Conservation (phyloP, 805 yeast species). For the Blastobotrys peoriensis region DNA sequence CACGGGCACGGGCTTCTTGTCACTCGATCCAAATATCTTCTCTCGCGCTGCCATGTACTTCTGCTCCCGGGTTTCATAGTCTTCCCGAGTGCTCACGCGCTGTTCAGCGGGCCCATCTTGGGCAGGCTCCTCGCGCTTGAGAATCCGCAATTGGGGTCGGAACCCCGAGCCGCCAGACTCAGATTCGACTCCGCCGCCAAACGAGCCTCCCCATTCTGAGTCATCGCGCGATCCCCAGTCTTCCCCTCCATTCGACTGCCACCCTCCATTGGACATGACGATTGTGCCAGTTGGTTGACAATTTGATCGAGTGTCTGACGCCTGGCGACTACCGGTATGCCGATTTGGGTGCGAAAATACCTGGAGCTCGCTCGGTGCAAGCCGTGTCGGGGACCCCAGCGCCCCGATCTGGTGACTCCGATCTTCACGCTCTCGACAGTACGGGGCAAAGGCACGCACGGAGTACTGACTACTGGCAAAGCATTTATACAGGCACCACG, state of each 20-base stretch:
- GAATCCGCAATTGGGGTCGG: slow-evolving; percentile 17
- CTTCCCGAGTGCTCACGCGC: slow-evolving; percentile 3
- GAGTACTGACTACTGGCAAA: too few species aligned
- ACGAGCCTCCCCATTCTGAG: not conserved
- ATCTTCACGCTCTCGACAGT: too few species aligned
- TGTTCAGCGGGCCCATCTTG: not conserved
- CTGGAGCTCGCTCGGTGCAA: too few species aligned
- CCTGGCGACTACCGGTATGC: too few species aligned
- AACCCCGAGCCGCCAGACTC: slow-evolving; percentile 2
- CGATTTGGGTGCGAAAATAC: too few species aligned
- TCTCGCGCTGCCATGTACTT: slow-evolving; percentile 12
- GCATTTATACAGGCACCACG: too few species aligned
- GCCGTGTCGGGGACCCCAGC: too few species aligned
- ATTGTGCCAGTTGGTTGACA: too few species aligned
- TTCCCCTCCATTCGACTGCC: not conserved
- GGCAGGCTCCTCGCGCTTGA: slow-evolving; percentile 11
- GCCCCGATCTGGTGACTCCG: too few species aligned
- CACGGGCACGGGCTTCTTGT: too few species aligned
- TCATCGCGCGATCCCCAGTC: not conserved
- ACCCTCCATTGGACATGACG: not conserved
- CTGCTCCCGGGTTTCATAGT: slow-evolving; percentile 9
- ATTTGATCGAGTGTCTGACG: too few species aligned
- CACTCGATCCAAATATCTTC: slow-evolving; percentile 19
- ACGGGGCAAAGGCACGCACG: too few species aligned
- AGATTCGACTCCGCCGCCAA: slow-evolving; percentile 1